These are phyloP conservation scores for Conticribra guillardii DNA, from an alignment of 108 stramenopile species.

Conservation along the genomic window DNA sequence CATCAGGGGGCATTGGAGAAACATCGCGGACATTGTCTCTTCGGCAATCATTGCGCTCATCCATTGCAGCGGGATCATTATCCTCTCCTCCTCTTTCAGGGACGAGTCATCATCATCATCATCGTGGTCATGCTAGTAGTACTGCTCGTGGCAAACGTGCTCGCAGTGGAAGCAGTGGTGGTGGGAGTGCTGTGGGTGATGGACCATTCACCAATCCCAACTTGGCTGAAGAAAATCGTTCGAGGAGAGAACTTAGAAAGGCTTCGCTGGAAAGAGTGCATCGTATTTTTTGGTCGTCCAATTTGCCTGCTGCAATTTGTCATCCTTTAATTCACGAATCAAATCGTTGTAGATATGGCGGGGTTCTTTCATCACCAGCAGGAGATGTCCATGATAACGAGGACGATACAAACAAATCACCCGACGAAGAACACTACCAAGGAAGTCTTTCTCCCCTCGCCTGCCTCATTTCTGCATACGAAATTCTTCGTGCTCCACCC, in stretches of 20 bases:
- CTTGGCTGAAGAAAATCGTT: conserved; percentile 30
- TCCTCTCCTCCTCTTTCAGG: no score
- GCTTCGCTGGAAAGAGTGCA: conserved; percentile 36
- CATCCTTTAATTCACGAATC: background rate
- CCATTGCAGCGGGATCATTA: no score
- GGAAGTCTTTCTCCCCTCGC: conserved; percentile 39
- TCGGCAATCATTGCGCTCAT: conserved; percentile 28
- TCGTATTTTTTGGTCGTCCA: conserved; percentile 40
- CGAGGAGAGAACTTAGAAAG: conserved; percentile 32
- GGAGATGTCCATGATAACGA: background rate
- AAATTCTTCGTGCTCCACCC: conserved; percentile 36
- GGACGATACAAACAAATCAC: background rate
- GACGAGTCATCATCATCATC: no score
- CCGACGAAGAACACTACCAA: background rate
- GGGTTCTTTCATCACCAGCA: background rate
- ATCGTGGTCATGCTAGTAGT: no score
- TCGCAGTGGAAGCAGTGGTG: conserved; percentile 5
- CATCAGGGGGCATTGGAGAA: background rate
- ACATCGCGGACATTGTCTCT: conserved; percentile 24
- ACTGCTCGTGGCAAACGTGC: no score
- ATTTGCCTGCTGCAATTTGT: conserved; percentile 43
- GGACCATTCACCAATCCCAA: background rate
- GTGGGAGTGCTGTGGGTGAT: conserved; percentile 8
- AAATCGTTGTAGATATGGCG: background rate
- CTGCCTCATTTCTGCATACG: conserved; percentile 45